Percentiles rank a stretch among this genome's conserved stretches.
Evolutionary conservation across 1,284 basidiomycete genomes (phyloP).

Genomic region (Fomitopsis pinicola): DNA sequence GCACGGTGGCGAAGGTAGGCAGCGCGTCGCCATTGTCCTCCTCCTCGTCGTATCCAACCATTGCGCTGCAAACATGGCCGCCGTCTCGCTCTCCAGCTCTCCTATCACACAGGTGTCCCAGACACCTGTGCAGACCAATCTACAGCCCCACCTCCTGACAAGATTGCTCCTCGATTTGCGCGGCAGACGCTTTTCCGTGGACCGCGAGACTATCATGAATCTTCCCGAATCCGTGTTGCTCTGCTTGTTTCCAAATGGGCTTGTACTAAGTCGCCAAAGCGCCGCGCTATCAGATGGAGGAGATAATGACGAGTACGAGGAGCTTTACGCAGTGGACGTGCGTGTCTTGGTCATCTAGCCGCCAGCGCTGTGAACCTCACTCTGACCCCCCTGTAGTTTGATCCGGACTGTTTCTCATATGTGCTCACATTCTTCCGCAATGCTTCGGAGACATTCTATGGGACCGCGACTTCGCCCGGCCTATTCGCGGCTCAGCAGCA

Average conservation of each 20-base stretch:
- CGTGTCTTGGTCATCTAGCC: slow-evolving; percentile 33
- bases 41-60: slow-evolving; percentile 4
- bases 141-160: slow-evolving; percentile 81
- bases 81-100: slow-evolving; percentile 54
- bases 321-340: slow-evolving; percentile 95
- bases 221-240: slow-evolving; percentile 95
- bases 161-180: slow-evolving; percentile 90
- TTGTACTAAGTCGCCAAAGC: slow-evolving; percentile 88
- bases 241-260: slow-evolving; percentile 96
- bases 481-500: slow-evolving; percentile 79
- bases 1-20: not conserved
- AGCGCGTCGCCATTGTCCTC: not conserved
- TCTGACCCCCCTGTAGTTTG: slow-evolving; percentile 61
- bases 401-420: slow-evolving; percentile 93
- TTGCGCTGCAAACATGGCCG: slow-evolving; percentile 35
- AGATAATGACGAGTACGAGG: slow-evolving; percentile 85
- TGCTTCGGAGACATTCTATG: slow-evolving; percentile 91
- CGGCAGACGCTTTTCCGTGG: slow-evolving; percentile 89
- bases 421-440: slow-evolving; percentile 89
- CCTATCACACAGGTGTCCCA: slow-evolving; percentile 87
- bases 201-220: slow-evolving; percentile 98
- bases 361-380: slow-evolving; percentile 8
- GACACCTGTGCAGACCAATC: slow-evolving; percentile 60
- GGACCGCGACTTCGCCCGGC: slow-evolving; percentile 70
- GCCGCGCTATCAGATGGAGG: slow-evolving; percentile 69